These are phyloP conservation scores for Lactarius sanguifluus DNA, from an alignment of 768 basidiomycete species.

Conservation along the genomic window DNA sequence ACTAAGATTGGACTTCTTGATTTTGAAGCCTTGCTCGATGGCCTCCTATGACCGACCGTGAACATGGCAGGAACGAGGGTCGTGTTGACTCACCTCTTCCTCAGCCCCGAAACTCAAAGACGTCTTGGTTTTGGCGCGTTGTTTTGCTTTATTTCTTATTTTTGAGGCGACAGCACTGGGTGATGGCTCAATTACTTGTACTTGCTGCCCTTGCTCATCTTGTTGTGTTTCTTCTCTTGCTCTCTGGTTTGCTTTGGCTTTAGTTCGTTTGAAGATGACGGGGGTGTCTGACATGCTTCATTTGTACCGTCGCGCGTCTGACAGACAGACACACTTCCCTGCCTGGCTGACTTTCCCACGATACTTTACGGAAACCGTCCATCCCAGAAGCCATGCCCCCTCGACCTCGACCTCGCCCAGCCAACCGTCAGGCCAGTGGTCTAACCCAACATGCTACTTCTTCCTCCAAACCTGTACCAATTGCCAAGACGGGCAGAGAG, in stretches of 20 bases:
- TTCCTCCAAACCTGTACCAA: conserved; percentile 18
- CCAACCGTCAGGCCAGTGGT: conserved; percentile 24
- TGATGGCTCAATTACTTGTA: conserved; percentile 41
- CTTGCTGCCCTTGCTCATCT: conserved; percentile 25
- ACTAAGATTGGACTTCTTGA: conserved; percentile 81
- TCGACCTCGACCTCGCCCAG: conserved; percentile 30
- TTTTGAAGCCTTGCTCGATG: conserved; percentile 64
- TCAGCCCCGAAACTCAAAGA: conserved; percentile 76
- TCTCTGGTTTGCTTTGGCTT: conserved; percentile 42
- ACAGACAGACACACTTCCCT: background rate
- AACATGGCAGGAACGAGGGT: background rate
- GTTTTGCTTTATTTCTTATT: conserved; percentile 67
- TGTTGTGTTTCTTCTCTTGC: conserved; percentile 38
- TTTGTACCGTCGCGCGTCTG: background rate
- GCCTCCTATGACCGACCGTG: conserved; percentile 47
- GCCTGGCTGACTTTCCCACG: conserved; percentile 19
- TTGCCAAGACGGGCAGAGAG: conserved; percentile 24
- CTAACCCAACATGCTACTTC: conserved; percentile 16
- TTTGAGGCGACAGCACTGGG: conserved; percentile 63
- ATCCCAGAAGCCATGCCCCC: conserved; percentile 23
- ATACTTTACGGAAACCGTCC: conserved; percentile 10
- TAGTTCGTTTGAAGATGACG: conserved; percentile 47
- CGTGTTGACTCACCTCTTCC: conserved; percentile 52
- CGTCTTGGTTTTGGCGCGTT: conserved; percentile 60
- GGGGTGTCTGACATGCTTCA: conserved; percentile 35